phyloP scores from a whole-genome alignment of 345 rosid genomes.

The Rubroshorea leprosula region DNA sequence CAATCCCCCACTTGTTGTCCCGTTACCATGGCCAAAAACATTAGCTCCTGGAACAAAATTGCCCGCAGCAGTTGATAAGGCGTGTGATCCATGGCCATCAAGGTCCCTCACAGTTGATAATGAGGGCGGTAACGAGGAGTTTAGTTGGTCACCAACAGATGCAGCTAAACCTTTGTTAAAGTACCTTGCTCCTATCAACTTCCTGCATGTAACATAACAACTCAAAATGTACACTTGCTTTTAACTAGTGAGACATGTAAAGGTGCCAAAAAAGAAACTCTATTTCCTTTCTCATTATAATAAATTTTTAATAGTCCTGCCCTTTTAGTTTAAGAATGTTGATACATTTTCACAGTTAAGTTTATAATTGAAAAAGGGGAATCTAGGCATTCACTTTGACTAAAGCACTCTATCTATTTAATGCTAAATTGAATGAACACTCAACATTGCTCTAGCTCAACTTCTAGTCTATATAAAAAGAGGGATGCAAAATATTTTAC shows the following conservation, averaged over 20 bases:
- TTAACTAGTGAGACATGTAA: no score
- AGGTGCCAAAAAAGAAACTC: not conserved
- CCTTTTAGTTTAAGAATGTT: not conserved
- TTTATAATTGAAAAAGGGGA: slow-evolving; percentile 9
- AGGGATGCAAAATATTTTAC: no score
- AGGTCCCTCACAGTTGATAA: slow-evolving; percentile 32
- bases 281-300: not conserved
- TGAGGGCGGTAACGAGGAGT: slow-evolving; percentile 27
- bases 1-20: slow-evolving; percentile 66
- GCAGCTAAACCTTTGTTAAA: slow-evolving; percentile 54
- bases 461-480: no score
- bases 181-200: slow-evolving; percentile 60
- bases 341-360: no score
- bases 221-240: no score
- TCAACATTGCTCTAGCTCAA: no score
- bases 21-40: slow-evolving; percentile 38
- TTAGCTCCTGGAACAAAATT: slow-evolving; percentile 41
- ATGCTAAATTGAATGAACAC: no score
- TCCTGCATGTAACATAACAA: slow-evolving; percentile 27
- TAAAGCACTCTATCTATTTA: not conserved
- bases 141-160: slow-evolving; percentile 17
- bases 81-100: slow-evolving; percentile 53
- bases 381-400: slow-evolving; percentile 6
- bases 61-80: slow-evolving; percentile 63
- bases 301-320: no score